Evolutionary conservation across 2,329 filamentous ascomycete genomes (phyloP).

Genomic region (Mollisiaceae sp.): DNA sequence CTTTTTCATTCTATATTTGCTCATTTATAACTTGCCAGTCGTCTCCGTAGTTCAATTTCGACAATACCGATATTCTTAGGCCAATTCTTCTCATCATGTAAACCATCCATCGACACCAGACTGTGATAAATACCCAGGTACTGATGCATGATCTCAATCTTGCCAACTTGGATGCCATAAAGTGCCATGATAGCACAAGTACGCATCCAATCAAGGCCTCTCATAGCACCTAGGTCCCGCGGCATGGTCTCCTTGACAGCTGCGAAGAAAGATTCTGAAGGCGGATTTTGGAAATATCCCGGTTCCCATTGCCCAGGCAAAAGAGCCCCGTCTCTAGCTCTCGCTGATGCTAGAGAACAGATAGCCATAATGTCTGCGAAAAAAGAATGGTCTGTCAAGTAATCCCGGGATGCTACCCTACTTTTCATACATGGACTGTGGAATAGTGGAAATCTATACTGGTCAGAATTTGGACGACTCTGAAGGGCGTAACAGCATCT

Average conservation of each 20-base stretch:
- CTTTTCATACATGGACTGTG: constrained; percentile 51
- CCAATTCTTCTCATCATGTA: constrained; percentile 61
- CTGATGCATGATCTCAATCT: constrained; percentile 54
- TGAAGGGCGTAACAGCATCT: constrained; percentile 21
- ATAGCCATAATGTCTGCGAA: constrained; percentile 58
- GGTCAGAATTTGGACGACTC: constrained; percentile 16
- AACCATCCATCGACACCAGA: constrained; percentile 52
- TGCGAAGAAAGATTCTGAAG: constrained; percentile 51
- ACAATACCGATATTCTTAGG: constrained; percentile 50
- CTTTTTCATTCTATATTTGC: background rate
- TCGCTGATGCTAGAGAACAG: constrained; percentile 54
- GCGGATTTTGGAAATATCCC: constrained; percentile 41
- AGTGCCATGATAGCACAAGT: constrained; percentile 55
- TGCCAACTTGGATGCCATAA: constrained; percentile 56
- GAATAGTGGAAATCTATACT: constrained; percentile 53
- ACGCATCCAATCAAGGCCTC: constrained; percentile 49
- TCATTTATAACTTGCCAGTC: constrained; percentile 45
- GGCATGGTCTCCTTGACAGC: constrained; percentile 49
- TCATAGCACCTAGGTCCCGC: constrained; percentile 44
- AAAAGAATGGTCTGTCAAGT: constrained; percentile 47
- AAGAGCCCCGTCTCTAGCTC: constrained; percentile 55
- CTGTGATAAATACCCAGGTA: constrained; percentile 57
- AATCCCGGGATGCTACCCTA: constrained; percentile 49
- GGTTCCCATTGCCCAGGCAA: constrained; percentile 45
- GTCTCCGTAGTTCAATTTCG: constrained; percentile 54